Percentiles rank a stretch among this genome's conserved stretches.
phyloP scores from a whole-genome alignment of 208 protist species.

The Crithidia acanthocephali region DNA sequence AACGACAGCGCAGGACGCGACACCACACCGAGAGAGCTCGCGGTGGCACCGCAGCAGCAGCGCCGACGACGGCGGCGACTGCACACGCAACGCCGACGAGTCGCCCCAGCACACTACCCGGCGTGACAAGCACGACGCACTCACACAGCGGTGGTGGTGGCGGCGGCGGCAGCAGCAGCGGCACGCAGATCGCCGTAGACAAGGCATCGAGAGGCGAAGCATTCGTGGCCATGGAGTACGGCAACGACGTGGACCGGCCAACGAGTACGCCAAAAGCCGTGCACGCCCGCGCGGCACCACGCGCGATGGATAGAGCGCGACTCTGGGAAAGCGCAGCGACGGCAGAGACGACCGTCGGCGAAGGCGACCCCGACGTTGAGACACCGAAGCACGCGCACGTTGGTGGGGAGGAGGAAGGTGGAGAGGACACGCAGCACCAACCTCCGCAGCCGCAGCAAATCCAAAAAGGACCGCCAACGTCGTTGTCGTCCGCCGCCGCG shows the following conservation, averaged over 20 bases:
- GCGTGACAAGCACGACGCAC: neutral
- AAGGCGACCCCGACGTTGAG: neutral
- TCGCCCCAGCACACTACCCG: neutral
- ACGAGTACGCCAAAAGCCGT: neutral
- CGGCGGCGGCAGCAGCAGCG: neutral
- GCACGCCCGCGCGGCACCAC: neutral
- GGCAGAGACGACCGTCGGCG: neutral
- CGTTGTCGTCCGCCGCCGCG: neutral
- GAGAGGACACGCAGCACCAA: neutral
- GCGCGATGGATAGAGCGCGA: neutral
- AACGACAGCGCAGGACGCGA: neutral
- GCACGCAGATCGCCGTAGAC: neutral
- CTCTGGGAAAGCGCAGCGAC: neutral
- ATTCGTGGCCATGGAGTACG: slow-evolving; percentile 3
- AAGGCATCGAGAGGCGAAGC: neutral
- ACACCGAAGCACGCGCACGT: neutral
- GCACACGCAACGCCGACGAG: neutral
- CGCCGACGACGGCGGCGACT: neutral
- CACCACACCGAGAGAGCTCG: neutral
- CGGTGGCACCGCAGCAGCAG: neutral
- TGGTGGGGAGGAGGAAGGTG: neutral
- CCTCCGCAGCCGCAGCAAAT: neutral
- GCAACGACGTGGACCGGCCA: slow-evolving; percentile 13
- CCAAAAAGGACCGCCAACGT: neutral
- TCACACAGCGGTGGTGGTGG: no score